Evolutionary conservation across 106 monocot species (phyloP).

Genomic region (Gastrodia elata): DNA sequence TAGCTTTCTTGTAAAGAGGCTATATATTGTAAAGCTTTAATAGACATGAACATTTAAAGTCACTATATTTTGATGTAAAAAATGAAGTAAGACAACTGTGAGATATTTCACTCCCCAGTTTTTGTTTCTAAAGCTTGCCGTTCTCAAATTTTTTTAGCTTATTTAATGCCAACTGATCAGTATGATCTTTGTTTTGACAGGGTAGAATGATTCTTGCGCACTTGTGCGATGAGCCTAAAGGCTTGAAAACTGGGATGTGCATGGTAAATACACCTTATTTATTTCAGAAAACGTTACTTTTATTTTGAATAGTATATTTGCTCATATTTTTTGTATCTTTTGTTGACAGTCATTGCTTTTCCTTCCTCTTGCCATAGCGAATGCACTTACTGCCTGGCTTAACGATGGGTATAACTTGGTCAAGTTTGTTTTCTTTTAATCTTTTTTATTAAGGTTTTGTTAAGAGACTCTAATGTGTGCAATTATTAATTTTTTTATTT

Average conservation of each 20-base stretch:
- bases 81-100: too few species aligned
- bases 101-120: too few species aligned
- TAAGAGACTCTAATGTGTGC: not conserved
- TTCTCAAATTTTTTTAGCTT: too few species aligned
- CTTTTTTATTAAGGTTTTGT: not conserved
- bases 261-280: constrained; percentile 41
- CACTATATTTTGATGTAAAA: too few species aligned
- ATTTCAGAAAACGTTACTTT: not conserved
- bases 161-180: too few species aligned
- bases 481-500: constrained; percentile 1
- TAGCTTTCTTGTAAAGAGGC: too few species aligned
- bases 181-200: constrained; percentile 23
- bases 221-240: constrained; percentile 97
- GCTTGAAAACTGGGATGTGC: constrained; percentile 98
- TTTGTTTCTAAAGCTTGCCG: too few species aligned
- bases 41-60: too few species aligned
- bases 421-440: not conserved
- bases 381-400: constrained; percentile 71
- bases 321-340: not conserved
- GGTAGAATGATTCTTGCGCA: constrained; percentile 98
- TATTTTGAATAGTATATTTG: too few species aligned
- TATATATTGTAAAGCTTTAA: too few species aligned
- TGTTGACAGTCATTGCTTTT: constrained; percentile 62
- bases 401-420: constrained; percentile 60
- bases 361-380: constrained; percentile 94